Evolutionary conservation across 768 basidiomycete genomes (phyloP), one percentile per base, ranked within the genome.

Genomic region (Sarcomyxa edulis): DNA sequence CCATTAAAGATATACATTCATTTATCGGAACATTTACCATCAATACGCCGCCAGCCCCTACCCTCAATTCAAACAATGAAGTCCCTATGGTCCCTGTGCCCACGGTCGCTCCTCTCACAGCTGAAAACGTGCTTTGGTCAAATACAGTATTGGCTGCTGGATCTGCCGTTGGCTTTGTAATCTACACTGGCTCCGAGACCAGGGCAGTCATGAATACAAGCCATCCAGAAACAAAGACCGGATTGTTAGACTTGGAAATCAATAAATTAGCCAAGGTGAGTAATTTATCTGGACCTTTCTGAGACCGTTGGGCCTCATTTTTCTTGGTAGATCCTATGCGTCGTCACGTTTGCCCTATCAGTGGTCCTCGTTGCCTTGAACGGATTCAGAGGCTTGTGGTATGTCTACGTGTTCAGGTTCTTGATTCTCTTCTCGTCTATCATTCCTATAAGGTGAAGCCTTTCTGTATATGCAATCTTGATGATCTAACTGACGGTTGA

Each of bases 171-270:
- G 93, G 94, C 3, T 82, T 98, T 39, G 81, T 99, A 15, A 72
- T 96, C 3, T 99, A 97, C 56, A 98, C 96, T 2, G 96, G 96
- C 0, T 63, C 82, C 0, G 94, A 99, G 59, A 98, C 95, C 6
- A 71, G 96, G 39, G 96, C 96, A 1, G 95, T 97, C 16, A 92
- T 99, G 91, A 99, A 99, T 49, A 99, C 96, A 4, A 93, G 89
- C 49, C 92, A 95, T 61, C 94, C 96, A 0, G 84, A 83, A 48
- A 98, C 94, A 1, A 99, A 99, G 59, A 77, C 89, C 32, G 96
- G 96, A 3, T 54, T 94, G 32, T 58, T 98, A 39, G 96, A 99
- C 61, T 52, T 91, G 34, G 96, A 99, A 60, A 94, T 99, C 47
- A 98, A 98, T 55, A 78, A 80, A 32, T 74, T 99, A 26, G 92